Base-by-base conservation (phyloP, 1,139 yeast species). In the Pichia sp. region DNA sequence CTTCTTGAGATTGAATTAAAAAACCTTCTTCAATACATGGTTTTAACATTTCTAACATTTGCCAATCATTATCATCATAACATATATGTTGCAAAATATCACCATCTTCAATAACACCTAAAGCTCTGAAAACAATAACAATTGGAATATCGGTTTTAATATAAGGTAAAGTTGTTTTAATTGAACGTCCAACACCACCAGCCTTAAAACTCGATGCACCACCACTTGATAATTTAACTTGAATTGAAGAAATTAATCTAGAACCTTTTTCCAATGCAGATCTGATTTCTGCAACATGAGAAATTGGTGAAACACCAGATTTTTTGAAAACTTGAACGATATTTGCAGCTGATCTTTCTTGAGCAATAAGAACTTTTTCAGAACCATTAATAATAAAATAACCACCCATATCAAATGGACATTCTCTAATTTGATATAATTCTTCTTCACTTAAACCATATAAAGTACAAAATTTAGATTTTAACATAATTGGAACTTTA, bases 391-490 rank as follows among this genome's bases (percentile, higher is more conserved):
- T 93, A 63, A 93, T 95, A 67, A 93, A 93, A 71, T 93, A 93
- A 58, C 99, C 99, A 70, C 99, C 99, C 93, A 90, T 93, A 77
- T 93, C 99, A 70, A 88, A 93, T 33, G 99, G 99, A 73, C 99
- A 93, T 72, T 93, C 99, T 71, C 93, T 91, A 66, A 93, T 80
- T 64, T 91, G 96, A 70, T 90, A 93, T 65, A 91, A 81, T 70
- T 93, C 99, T 61, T 88, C 91, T 64, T 93, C 99, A n/a, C 89
- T 84, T 61, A 93, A 79, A 57, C 89, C 96, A 64, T 91, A 80
- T 64, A 95, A 78, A 77, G 91, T 84, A 80, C 99, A 95, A 68
- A 90, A 93, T 73, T 89, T 91, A 52, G 98, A 90, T 65, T 97
- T 80, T 66, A 95, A 78, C 99, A 95, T 95, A 69, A 95, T 90